Evolutionary conservation across 345 rosid species (phyloP).

Genomic region (Salix arbutifolia): DNA sequence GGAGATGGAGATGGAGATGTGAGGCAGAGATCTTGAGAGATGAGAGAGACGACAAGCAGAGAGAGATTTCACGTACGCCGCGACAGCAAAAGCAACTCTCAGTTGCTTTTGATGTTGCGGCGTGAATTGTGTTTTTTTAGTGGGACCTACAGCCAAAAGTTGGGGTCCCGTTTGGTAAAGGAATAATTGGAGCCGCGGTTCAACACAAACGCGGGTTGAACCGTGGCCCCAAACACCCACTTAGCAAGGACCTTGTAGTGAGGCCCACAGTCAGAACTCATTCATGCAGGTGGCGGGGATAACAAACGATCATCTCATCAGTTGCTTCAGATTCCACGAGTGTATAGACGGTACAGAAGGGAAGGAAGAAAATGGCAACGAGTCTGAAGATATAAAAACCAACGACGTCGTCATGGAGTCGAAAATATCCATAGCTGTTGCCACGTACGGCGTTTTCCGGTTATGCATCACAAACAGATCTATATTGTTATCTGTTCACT

Average conservation of each 20-base stretch:
- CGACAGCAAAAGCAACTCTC: too few relatives aligned
- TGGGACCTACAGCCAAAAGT: too few relatives aligned
- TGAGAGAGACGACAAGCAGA: too few relatives aligned
- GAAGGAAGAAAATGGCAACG: slow-evolving; percentile 34
- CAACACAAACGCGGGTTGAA: too few relatives aligned
- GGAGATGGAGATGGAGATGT: too few relatives aligned
- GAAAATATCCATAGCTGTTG: slow-evolving; percentile 40
- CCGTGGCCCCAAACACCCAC: slow-evolving; percentile 4
- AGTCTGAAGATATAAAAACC: slow-evolving; percentile 16
- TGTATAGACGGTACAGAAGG: slow-evolving; percentile 43
- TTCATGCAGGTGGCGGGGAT: slow-evolving; percentile 91
- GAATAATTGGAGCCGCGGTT: too few relatives aligned
- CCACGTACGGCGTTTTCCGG: too few relatives aligned
- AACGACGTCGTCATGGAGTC: slow-evolving; percentile 22
- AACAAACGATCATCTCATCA: slow-evolving; percentile 74
- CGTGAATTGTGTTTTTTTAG: too few relatives aligned
- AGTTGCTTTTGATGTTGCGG: too few relatives aligned
- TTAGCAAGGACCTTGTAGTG: slow-evolving; percentile 91
- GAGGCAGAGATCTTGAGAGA: too few relatives aligned
- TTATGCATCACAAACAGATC: neutral
- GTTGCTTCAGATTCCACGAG: slow-evolving; percentile 84
- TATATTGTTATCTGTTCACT: neutral
- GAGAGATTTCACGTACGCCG: too few relatives aligned
- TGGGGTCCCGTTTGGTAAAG: too few relatives aligned
- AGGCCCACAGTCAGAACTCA: slow-evolving; percentile 82